A percentile compares a stretch with the other conserved stretches of the same genome.
Conservation (phyloP, 257 asterid genomes). For the Coffea canephora region DNA sequence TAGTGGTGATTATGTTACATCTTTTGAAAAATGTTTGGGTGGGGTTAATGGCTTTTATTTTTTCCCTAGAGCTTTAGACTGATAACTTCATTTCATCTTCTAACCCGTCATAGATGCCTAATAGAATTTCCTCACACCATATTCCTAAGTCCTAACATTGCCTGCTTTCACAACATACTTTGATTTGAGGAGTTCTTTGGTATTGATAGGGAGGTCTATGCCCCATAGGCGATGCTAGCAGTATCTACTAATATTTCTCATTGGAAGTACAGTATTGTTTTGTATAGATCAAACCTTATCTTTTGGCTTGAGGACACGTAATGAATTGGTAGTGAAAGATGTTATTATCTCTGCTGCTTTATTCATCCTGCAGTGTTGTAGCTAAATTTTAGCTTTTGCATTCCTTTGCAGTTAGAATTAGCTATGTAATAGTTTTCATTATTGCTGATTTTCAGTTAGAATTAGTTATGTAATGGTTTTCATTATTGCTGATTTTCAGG, state of each 20-base stretch:
- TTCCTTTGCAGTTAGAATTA: neutral
- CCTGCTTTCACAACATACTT: neutral
- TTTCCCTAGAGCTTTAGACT: neutral
- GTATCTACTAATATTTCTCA: neutral
- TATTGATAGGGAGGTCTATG: neutral
- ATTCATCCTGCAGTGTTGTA: neutral
- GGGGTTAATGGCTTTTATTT: neutral
- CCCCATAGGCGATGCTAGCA: neutral
- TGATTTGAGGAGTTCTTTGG: neutral
- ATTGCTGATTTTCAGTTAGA: conserved; percentile 34
- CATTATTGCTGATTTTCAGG: conserved; percentile 39
- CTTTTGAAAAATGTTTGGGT: neutral
- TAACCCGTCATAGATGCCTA: neutral
- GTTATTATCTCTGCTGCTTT: neutral
- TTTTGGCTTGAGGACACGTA: neutral
- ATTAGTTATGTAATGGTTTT: neutral
- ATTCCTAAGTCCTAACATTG: neutral
- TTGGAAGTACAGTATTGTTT: neutral
- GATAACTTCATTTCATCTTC: neutral
- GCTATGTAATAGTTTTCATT: neutral
- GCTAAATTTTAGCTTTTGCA: neutral
- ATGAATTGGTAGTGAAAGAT: neutral
- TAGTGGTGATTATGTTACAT: neutral
- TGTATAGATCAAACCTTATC: too few relatives aligned
- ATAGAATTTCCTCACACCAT: neutral